Evolutionary conservation across 2,329 filamentous ascomycete species (phyloP), one percentile per base, ranked within the genome.

Genomic region (Colletotrichum chlorophyti): DNA sequence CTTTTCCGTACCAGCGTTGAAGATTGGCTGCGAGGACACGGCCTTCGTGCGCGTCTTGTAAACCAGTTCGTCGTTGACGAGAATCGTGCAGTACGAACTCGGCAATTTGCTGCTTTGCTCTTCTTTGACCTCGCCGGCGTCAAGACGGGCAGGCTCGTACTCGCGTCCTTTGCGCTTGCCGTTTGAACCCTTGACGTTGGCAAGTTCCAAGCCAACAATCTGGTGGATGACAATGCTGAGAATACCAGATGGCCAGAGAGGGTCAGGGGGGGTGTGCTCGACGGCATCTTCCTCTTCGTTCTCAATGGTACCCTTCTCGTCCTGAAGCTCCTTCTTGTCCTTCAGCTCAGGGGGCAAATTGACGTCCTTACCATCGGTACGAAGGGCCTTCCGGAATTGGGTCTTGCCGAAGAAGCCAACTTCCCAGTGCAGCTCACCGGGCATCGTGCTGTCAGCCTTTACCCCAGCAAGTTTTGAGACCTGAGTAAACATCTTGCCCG

Each of bases 21-120:
- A 98, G 63, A 98, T 97, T 2, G 95, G 95, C 71, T 96, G 93
- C 49, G 91, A 96, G 31, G 91, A 96, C 7, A 96, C 90, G 4
- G 93, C 93, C 79, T 99, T 98, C 31, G 91, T 86, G 68, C 95
- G 86, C n/a, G 94, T 98, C 69, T 94, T 93, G 79, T 97, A 98
- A 15, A 93, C 84, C 65, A 97, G 75, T 66, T 96, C 87, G 68
- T 98, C 94, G 65, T 97, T 97, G 72, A 91, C 81, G 10, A 95
- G 76, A 52, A 99, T 93, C 1, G 93, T 97, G 76, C 93, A 97
- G 76, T 99, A 99, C 34, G 91, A 91, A 61, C 90, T 97, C 0
- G 95, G 95, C 26, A 98, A 78, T 46, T 88, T 83, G 63, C 87
- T 88, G 64, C 90, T 84, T 67, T 91, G 83, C 73, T 98, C 94